Evolutionary conservation across 495 filamentous ascomycete genomes (phyloP).

Genomic region (Cryomyces minteri): DNA sequence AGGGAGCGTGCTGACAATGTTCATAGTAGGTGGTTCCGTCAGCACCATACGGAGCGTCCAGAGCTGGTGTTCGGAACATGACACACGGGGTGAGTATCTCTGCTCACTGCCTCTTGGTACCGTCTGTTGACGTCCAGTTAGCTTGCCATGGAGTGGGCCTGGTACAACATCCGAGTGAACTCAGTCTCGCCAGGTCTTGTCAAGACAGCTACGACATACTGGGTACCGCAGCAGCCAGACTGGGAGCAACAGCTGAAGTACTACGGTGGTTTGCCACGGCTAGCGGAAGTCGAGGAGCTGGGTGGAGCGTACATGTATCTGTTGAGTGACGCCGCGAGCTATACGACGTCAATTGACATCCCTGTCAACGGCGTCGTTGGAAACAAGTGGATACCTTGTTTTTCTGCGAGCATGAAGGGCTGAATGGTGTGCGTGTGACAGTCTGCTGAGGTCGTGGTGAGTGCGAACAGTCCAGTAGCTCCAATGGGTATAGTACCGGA

Average conservation of each 20-base stretch:
- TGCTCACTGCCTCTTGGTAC: too few relatives aligned
- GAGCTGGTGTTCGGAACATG: constrained; percentile 7
- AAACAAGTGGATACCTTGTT: too few relatives aligned
- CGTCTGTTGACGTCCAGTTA: too few relatives aligned
- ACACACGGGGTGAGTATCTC: constrained; percentile 4
- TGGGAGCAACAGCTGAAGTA: constrained; percentile 12
- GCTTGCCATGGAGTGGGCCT: constrained; percentile 9
- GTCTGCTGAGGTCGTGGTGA: too few relatives aligned
- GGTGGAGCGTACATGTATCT: constrained; percentile 8
- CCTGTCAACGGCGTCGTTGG: constrained; percentile 10
- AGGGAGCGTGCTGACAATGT: too few relatives aligned
- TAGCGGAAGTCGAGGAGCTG: constrained; percentile 8
- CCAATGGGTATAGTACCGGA: too few relatives aligned
- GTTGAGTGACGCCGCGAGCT: constrained; percentile 7
- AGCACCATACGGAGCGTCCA: constrained; percentile 7
- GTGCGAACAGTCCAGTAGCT: too few relatives aligned
- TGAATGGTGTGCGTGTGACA: too few relatives aligned
- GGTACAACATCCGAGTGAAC: constrained; percentile 9
- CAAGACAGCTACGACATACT: constrained; percentile 9
- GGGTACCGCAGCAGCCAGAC: constrained; percentile 8
- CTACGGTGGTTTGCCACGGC: constrained; percentile 7
- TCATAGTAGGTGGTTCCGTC: constrained; percentile 3
- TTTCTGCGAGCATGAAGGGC: too few relatives aligned
- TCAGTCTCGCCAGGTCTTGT: constrained; percentile 6
- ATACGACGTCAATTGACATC: constrained; percentile 9